Conservation (phyloP, 2,329 filamentous ascomycete species). For the Aspergillus terreus region DNA sequence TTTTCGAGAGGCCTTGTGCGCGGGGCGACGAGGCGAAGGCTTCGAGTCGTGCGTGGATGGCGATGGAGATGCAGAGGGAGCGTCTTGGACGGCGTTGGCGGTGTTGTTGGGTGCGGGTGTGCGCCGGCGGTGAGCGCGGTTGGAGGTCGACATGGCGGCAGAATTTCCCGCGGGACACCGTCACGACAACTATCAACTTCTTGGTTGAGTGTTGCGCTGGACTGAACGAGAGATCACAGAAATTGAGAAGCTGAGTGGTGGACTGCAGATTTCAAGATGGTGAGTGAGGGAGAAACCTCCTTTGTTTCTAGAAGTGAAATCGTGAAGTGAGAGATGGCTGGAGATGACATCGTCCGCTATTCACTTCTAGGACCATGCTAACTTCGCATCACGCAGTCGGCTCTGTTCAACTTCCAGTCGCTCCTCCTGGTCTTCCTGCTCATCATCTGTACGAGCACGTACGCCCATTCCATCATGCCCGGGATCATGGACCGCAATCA, state of each 20-base stretch:
- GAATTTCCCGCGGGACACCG: conserved; percentile 15
- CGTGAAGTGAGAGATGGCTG: not conserved
- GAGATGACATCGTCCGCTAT: not conserved
- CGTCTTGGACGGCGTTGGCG: not conserved
- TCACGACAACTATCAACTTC: not conserved
- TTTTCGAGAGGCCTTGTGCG: not conserved
- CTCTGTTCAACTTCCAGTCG: conserved; percentile 98
- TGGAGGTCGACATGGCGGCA: conserved; percentile 12
- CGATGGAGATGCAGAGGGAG: not conserved
- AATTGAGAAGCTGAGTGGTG: not conserved
- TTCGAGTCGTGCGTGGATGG: not conserved
- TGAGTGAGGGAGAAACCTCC: conserved; percentile 15
- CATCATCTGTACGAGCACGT: conserved; percentile 92
- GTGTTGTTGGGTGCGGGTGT: not conserved
- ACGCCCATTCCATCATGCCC: conserved; percentile 86
- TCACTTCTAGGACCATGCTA: not conserved
- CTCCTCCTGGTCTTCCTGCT: conserved; percentile 91
- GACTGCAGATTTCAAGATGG: conserved; percentile 23
- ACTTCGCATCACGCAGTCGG: conserved; percentile 59
- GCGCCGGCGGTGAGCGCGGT: not conserved
- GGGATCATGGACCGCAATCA: conserved; percentile 90
- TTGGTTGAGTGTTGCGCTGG: not conserved
- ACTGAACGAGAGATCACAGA: not conserved
- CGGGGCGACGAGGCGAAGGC: not conserved
- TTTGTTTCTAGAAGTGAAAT: not conserved